phyloP scores from a whole-genome alignment of 495 filamentous ascomycete genomes.

The Terfezia boudieri region DNA sequence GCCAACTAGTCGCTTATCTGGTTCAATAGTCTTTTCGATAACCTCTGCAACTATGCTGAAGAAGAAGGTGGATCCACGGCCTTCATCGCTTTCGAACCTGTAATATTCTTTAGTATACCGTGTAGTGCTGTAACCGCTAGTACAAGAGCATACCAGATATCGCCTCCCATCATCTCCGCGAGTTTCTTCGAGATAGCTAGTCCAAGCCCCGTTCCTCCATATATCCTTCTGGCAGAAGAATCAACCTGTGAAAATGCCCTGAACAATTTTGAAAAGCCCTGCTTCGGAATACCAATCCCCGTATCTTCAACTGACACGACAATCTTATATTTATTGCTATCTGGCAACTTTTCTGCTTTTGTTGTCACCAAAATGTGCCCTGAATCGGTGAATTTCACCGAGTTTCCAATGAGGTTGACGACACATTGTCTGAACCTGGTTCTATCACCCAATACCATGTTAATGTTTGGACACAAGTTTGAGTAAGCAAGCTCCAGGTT shows the following conservation, averaged over 20 bases:
- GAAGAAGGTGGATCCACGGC: slow-evolving; percentile 14
- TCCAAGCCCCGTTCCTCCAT: slow-evolving; percentile 16
- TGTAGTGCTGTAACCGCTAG: too few relatives aligned
- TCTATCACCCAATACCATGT: slow-evolving; percentile 40
- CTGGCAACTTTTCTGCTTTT: slow-evolving; percentile 6
- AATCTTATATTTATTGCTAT: slow-evolving; percentile 8
- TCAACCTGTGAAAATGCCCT: slow-evolving; percentile 19
- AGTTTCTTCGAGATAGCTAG: slow-evolving; percentile 19
- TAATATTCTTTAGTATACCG: neutral
- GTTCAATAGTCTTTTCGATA: slow-evolving; percentile 7
- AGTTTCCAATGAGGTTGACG: slow-evolving; percentile 50
- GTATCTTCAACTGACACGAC: slow-evolving; percentile 16
- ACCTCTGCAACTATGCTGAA: slow-evolving; percentile 13
- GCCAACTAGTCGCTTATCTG: slow-evolving; percentile 14
- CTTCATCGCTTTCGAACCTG: slow-evolving; percentile 18
- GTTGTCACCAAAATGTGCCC: slow-evolving; percentile 33
- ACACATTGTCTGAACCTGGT: slow-evolving; percentile 46
- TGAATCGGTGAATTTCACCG: slow-evolving; percentile 45
- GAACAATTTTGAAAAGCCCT: slow-evolving; percentile 13
- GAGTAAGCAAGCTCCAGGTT: slow-evolving; percentile 46
- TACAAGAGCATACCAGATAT: slow-evolving; percentile 12
- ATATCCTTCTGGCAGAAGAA: slow-evolving; percentile 17
- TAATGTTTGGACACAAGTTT: slow-evolving; percentile 38
- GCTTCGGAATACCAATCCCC: slow-evolving; percentile 17
- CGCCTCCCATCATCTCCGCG: slow-evolving; percentile 19